A percentile compares a stretch with the other conserved stretches of the same genome.
Conservation (phyloP, 2,329 filamentous ascomycete species). For the Botrytis galanthina region DNA sequence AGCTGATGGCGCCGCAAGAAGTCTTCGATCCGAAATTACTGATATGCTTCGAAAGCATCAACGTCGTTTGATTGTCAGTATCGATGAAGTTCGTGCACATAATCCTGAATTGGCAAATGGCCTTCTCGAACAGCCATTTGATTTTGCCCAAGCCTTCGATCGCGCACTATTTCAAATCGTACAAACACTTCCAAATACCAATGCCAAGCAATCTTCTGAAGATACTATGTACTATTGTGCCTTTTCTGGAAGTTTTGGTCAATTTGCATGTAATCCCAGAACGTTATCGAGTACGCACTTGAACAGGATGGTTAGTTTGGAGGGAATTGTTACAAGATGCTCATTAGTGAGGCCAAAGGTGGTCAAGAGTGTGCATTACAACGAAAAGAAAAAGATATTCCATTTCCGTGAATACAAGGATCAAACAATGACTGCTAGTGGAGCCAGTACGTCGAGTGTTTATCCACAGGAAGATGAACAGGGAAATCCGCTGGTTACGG, state of each 20-base stretch:
- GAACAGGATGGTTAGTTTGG: conserved; percentile 95
- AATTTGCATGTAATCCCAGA: conserved; percentile 90
- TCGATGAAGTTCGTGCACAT: conserved; percentile 90
- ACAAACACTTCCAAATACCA: conserved; percentile 71
- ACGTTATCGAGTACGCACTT: conserved; percentile 86
- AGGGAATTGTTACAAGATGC: conserved; percentile 96
- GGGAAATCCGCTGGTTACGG: conserved; percentile 86
- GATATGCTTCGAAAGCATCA: conserved; percentile 68
- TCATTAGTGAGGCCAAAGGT: conserved; percentile 94
- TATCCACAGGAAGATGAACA: conserved; percentile 94
- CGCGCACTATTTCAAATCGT: conserved; percentile 86
- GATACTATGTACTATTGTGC: conserved; percentile 94
- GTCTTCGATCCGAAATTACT: conserved; percentile 88
- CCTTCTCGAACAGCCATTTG: conserved; percentile 82
- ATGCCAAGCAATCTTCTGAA: conserved; percentile 70
- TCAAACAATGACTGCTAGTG: conserved; percentile 92
- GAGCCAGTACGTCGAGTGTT: conserved; percentile 82
- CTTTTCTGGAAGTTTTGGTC: conserved; percentile 93
- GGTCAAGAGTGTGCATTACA: conserved; percentile 97
- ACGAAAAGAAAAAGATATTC: conserved; percentile 81
- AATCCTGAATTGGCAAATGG: conserved; percentile 76
- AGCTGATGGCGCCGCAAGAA: conserved; percentile 44
- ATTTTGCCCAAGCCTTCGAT: conserved; percentile 85
- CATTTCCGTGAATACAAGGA: conserved; percentile 89
- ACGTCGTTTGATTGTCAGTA: conserved; percentile 66